Conservation (phyloP, 1,284 basidiomycete genomes). For the Ustilago trichophora region DNA sequence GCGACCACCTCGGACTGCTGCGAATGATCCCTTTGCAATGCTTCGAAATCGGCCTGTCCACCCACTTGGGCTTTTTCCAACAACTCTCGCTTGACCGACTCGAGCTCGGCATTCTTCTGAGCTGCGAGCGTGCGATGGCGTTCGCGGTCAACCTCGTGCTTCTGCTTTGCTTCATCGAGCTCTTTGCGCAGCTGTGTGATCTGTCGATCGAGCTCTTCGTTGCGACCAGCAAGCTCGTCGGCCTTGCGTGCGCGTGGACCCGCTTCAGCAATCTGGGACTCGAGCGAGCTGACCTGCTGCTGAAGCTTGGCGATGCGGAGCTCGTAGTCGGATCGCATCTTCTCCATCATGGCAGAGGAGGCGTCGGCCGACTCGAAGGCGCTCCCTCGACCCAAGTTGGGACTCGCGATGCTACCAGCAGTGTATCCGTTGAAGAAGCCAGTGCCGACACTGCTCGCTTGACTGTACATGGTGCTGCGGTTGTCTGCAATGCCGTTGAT, state of each 20-base stretch:
- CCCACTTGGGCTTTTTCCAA: constrained; percentile 17
- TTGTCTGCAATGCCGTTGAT: constrained; percentile 45
- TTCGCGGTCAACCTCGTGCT: constrained; percentile 34
- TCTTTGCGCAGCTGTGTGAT: constrained; percentile 73
- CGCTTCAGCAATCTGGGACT: constrained; percentile 31
- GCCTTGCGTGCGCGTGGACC: constrained; percentile 67
- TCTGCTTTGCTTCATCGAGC: constrained; percentile 31
- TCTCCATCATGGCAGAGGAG: constrained; percentile 70
- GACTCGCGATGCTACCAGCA: constrained; percentile 46
- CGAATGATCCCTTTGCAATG: constrained; percentile 71
- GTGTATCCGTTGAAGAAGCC: constrained; percentile 66
- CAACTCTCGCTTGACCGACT: constrained; percentile 20
- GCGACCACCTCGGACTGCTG: constrained; percentile 69
- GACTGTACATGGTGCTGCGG: constrained; percentile 62
- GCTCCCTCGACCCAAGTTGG: constrained; percentile 39
- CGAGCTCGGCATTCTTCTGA: constrained; percentile 26
- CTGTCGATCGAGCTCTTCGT: constrained; percentile 76
- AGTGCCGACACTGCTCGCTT: constrained; percentile 63
- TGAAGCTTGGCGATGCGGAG: constrained; percentile 90
- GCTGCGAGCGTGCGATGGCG: constrained; percentile 15
- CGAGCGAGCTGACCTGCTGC: constrained; percentile 71
- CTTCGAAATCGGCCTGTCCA: constrained; percentile 74
- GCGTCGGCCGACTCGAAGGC: constrained; percentile 26
- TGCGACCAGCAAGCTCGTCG: constrained; percentile 72
- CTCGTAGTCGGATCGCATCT: constrained; percentile 86